phyloP scores from a whole-genome alignment of 148 eudicot species.

The Camellia granthamiana region DNA sequence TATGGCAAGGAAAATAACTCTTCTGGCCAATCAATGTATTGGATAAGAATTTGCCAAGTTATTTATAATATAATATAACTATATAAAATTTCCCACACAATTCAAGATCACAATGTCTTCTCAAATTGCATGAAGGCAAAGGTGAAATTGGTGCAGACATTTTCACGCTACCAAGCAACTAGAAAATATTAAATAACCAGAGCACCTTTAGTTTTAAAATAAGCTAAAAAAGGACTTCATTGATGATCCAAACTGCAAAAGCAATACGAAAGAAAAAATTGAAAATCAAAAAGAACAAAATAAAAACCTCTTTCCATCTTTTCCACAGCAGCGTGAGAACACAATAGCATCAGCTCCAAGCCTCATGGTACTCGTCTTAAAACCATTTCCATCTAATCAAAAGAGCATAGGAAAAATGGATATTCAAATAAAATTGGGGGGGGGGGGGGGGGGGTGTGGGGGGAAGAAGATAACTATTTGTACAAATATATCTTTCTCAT shows the following conservation, averaged over 20 bases:
- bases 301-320: constrained; percentile 56
- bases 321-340: constrained; percentile 73
- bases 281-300: background rate
- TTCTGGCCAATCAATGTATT: background rate
- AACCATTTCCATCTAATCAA: constrained; percentile 86
- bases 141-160: too few relatives aligned
- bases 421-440: background rate
- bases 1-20: background rate
- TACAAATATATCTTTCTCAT: background rate
- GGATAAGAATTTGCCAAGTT: background rate
- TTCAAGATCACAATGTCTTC: background rate
- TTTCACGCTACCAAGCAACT: background rate
- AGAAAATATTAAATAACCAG: background rate
- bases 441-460: background rate
- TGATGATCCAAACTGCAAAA: background rate
- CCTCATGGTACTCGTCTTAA: constrained; percentile 99
- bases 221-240: background rate
- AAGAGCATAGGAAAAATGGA: background rate
- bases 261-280: background rate
- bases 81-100: background rate
- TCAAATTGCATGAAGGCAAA: background rate
- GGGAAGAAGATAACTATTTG: background rate
- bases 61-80: background rate
- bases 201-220: too few relatives aligned
- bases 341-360: constrained; percentile 98